Evolutionary conservation across 345 rosid genomes (phyloP), one percentile per base, ranked within the genome.

Genomic region (Moringa oleifera): DNA sequence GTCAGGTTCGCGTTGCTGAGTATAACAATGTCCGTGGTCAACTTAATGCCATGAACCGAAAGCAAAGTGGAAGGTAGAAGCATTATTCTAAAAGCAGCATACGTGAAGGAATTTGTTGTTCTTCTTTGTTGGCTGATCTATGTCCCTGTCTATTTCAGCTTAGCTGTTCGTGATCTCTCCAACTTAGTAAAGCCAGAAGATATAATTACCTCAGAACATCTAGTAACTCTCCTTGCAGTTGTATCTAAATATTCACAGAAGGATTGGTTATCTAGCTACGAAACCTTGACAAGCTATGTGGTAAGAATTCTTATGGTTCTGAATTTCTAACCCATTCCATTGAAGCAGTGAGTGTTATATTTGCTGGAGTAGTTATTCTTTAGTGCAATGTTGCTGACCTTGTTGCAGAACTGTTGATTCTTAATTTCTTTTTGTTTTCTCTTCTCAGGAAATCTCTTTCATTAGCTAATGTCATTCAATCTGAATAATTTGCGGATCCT

Each of bases 161-260:
- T 95, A 80, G 98, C 99, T 71, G 98, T 95, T 69, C 94, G 99
- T 74, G 99, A 95, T 81, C 90, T 91, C 58, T 91, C 99, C 51
- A 81, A 71, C 83, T 71, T 91, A 70, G 99, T 95, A 65, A 91
- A 95, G 75, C 89, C 91, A 25, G 95, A 83, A 72, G 98, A 95
- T 79, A 80, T 95, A 64, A 57, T 95, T 45, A 55, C 67, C 25
- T 91, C 99, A 50, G 99, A 95, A 71, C 87, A 95, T 74, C 83
- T 91, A 3, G 78, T 72, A 53, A 91, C 98, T 63, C 97, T 95
- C 58, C 91, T 91, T 24, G 94, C 96, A 51, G 41, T 91, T 75
- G 79, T 91, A 70, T 87, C 99, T 60, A 87, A 91, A 75, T 95
- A 95, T 72, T 95, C 99, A 3, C 99, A 95, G 73, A 95, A 95